Evolutionary conservation across 1,284 basidiomycete genomes (phyloP).

Genomic region (Tausonia pullulans): DNA sequence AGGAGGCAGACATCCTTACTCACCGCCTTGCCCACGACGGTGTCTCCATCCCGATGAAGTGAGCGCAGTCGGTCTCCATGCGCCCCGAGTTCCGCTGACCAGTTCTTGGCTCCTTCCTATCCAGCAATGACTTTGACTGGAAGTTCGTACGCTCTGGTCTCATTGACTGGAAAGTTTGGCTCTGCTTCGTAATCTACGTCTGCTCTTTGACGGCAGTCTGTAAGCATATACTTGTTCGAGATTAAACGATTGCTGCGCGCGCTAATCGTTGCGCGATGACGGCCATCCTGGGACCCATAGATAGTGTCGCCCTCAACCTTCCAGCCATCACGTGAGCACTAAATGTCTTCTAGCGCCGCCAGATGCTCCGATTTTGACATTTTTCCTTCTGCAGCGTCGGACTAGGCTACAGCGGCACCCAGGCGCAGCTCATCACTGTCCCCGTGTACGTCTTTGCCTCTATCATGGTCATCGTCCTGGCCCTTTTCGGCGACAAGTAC

Average conservation of each 20-base stretch:
- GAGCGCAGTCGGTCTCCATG: too few relatives aligned
- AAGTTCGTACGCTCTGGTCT: constrained; percentile 23
- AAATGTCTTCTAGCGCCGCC: too few relatives aligned
- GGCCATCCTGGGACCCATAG: too few relatives aligned
- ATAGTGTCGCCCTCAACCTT: constrained; percentile 21
- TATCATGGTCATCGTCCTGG: constrained; percentile 19
- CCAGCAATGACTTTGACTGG: constrained; percentile 22
- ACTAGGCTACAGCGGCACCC: constrained; percentile 23
- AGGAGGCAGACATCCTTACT: constrained; percentile 20
- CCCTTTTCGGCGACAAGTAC: neutral
- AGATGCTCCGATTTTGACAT: neutral
- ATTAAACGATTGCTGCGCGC: too few relatives aligned
- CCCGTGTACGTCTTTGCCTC: constrained; percentile 25
- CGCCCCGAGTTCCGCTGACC: too few relatives aligned
- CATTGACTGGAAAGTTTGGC: constrained; percentile 24
- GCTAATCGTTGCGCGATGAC: too few relatives aligned
- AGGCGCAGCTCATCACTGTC: constrained; percentile 24
- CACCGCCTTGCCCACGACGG: constrained; percentile 19
- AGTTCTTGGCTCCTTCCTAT: too few relatives aligned
- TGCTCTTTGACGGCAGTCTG: constrained; percentile 24
- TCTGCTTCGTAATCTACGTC: constrained; percentile 23
- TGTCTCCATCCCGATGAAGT: constrained; percentile 23
- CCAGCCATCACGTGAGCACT: constrained; percentile 21
- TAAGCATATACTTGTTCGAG: constrained; percentile 2
- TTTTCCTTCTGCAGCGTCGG: constrained; percentile 8